phyloP scores from a whole-genome alignment of 805 yeast genomes.

The Barnettozyma sp. region DNA sequence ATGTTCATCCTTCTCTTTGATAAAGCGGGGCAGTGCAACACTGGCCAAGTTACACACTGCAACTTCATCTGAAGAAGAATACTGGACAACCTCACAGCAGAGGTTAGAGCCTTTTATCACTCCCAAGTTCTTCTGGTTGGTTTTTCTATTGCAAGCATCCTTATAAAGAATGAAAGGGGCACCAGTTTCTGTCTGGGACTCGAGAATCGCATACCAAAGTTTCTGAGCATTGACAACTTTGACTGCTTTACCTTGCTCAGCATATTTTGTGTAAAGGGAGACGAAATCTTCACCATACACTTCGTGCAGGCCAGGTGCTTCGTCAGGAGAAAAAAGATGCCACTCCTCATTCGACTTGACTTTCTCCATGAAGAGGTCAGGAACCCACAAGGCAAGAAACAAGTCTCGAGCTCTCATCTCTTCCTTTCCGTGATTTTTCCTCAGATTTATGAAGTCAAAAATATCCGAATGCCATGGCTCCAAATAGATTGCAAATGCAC shows the following conservation, averaged over 20 bases:
- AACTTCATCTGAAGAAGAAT: slow-evolving; percentile 82
- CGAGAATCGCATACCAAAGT: slow-evolving; percentile 83
- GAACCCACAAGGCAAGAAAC: slow-evolving; percentile 90
- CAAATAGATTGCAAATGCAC: slow-evolving; percentile 89
- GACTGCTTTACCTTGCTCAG: slow-evolving; percentile 57
- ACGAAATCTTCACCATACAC: slow-evolving; percentile 82
- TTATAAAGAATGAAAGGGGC: slow-evolving; percentile 93
- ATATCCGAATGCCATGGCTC: slow-evolving; percentile 98
- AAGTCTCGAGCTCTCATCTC: slow-evolving; percentile 90
- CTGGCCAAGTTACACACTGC: slow-evolving; percentile 96
- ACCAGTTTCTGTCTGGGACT: slow-evolving; percentile 95
- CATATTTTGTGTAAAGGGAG: slow-evolving; percentile 64
- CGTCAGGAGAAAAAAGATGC: slow-evolving; percentile 87
- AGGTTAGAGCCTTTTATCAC: slow-evolving; percentile 88
- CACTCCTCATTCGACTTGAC: slow-evolving; percentile 75
- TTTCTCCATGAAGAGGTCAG: slow-evolving; percentile 89
- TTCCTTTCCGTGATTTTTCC: slow-evolving; percentile 94
- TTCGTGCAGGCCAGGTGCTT: slow-evolving; percentile 81
- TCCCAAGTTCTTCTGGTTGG: slow-evolving; percentile 90
- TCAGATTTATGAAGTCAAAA: slow-evolving; percentile 76
- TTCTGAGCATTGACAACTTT: slow-evolving; percentile 80
- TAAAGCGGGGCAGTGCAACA: slow-evolving; percentile 77
- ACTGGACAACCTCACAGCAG: slow-evolving; percentile 93
- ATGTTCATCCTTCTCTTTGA: slow-evolving; percentile 36
- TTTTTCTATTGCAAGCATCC: slow-evolving; percentile 82